phyloP scores from a whole-genome alignment of 257 asterid genomes.

The Nicotiana paniculata region DNA sequence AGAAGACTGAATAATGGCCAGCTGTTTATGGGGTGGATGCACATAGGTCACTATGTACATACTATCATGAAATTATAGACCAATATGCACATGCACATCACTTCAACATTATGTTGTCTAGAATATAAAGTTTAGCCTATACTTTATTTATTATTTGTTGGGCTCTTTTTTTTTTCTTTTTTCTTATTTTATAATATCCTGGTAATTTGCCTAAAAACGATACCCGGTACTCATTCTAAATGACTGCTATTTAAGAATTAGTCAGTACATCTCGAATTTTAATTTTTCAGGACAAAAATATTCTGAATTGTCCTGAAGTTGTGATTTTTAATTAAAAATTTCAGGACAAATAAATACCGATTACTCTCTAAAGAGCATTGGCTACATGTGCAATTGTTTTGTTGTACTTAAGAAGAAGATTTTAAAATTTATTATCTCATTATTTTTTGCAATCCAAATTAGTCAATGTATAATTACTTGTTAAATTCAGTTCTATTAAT shows the following conservation, averaged over 20 bases:
- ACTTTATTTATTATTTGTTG: not conserved
- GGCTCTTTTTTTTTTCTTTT: not conserved
- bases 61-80: not conserved
- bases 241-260: too few relatives aligned
- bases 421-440: too few relatives aligned
- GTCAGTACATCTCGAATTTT: too few relatives aligned
- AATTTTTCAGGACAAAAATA: too few relatives aligned
- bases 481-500: not conserved
- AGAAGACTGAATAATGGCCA: slow-evolving; percentile 6
- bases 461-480: not conserved
- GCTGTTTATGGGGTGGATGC: slow-evolving; percentile 11
- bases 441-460: not conserved
- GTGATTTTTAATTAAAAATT: too few relatives aligned
- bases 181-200: too few relatives aligned
- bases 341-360: too few relatives aligned
- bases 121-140: too few relatives aligned
- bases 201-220: too few relatives aligned
- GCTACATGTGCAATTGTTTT: too few relatives aligned
- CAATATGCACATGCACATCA: not conserved
- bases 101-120: not conserved
- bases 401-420: too few relatives aligned
- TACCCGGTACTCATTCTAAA: rapidly evolving
- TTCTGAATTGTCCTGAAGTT: rapidly evolving
- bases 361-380: too few relatives aligned
- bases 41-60: not conserved